These are phyloP conservation scores for Beta vulgaris DNA, from an alignment of 148 eudicot species.

Conservation along the genomic window DNA sequence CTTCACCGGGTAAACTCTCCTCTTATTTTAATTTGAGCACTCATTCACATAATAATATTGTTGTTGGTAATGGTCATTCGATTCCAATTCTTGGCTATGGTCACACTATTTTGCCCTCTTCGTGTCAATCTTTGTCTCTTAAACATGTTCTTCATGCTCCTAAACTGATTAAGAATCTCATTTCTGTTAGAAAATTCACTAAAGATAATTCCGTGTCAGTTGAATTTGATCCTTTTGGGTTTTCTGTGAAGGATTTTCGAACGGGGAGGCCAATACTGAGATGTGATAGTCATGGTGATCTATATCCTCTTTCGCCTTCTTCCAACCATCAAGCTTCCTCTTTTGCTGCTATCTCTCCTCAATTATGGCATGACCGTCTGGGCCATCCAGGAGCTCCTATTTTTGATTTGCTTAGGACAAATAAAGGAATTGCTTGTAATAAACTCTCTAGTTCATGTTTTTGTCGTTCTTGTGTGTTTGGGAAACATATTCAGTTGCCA, in stretches of 20 bases:
- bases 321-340: background rate
- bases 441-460: background rate
- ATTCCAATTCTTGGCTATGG: no score
- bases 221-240: no score
- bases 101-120: background rate
- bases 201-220: no score
- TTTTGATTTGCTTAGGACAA: no score
- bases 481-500: background rate
- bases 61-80: background rate
- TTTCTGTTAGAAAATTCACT: no score
- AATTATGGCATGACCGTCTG: background rate
- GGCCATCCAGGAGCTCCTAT: no score
- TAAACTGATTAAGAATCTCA: background rate
- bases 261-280: background rate
- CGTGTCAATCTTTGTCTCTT: background rate
- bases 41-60: background rate
- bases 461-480: background rate
- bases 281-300: background rate
- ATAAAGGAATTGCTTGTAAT: background rate
- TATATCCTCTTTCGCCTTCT: background rate
- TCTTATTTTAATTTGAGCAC: background rate
- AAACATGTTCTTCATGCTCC: background rate
- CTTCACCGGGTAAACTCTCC: background rate
- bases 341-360: background rate
- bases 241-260: no score